Evolutionary conservation across 139 green algal species (phyloP), one percentile per base, ranked within the genome.

Genomic region (Coelastrella sp.): DNA sequence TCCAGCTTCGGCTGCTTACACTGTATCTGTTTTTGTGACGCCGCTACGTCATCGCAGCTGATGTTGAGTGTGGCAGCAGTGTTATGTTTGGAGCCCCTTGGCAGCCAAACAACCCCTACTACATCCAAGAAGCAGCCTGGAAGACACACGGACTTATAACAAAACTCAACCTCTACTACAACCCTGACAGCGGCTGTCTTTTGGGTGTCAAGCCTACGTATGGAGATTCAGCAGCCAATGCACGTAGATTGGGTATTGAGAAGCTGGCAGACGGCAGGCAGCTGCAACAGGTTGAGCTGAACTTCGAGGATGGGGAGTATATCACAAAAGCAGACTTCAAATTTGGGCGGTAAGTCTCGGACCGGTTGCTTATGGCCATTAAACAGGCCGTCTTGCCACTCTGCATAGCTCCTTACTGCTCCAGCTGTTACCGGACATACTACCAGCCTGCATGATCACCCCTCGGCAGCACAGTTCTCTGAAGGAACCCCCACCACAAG

Each of bases 71-170:
- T 76, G 66, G 80, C 80, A 86, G 80, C 80, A 75, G 59, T 19
- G 59, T 74, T 19, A 87, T 87, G 81, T 87, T 87, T 64, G 81
- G 81, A 2, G 32, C 61, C 4, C 81, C 61, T 32, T 87, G 81
- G 81, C 57, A 77, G n/a, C 23, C 22, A 4, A 19, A 20, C 11
- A 61, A 65, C 32, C 14, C 23, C 8, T 13, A 47, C 6, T 78
- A 77, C 81, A 87, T 60, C 6, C 81, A 87, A 20, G 81, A 87
- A 68, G 22, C n/a, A 5, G 47, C 23, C 14, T 87, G 81, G 81
- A 87, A 64, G 19, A 60, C 22, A 54, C 64, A 78, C 20, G 81
- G 81, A 7, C 17, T 73, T 64, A 77, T 87, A 13, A 64, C 64
- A 4, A 87, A 87, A 58, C 7, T 87, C 11, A 77, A 77, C 14